phyloP scores from a whole-genome alignment of 257 asterid species.

The Ballota nigra region DNA sequence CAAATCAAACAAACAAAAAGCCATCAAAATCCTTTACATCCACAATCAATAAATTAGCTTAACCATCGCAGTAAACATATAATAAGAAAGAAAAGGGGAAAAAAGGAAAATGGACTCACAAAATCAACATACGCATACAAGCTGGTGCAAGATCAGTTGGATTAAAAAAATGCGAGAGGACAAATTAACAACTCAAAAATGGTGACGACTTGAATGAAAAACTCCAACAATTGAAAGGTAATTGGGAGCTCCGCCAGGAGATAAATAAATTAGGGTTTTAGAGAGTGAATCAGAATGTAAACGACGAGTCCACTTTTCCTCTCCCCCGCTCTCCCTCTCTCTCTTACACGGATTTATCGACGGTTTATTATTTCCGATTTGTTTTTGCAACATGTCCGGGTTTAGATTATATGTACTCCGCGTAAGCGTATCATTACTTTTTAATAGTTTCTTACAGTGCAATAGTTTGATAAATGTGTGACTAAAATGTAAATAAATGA shows the following conservation, averaged over 20 bases:
- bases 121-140: neutral
- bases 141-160: constrained; percentile 15
- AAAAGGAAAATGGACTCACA: constrained; percentile 3
- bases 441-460: neutral
- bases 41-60: constrained; percentile 4
- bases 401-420: constrained; percentile 12
- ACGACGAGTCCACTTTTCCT: constrained; percentile 22
- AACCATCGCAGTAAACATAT: neutral
- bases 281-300: constrained; percentile 14
- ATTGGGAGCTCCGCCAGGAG: neutral
- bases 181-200: neutral
- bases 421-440: constrained; percentile 4
- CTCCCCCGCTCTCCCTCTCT: constrained; percentile 8
- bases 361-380: constrained; percentile 29
- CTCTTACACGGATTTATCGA: constrained; percentile 28
- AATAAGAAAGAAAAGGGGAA: neutral
- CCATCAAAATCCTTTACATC: constrained; percentile 2
- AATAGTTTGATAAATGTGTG: too few species aligned
- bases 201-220: neutral
- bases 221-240: neutral
- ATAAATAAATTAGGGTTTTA: constrained; percentile 22
- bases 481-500: too few species aligned
- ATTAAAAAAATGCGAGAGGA: neutral
- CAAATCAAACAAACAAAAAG: constrained; percentile 14
- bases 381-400: constrained; percentile 25